A percentile compares a stretch with the other conserved stretches of the same genome.
These are phyloP conservation scores for sorghum (Sorghum bicolor) DNA, from an alignment of 176 grass and related monocot species.

Conservation along the genomic window Sorghum_bicolor_NCBIv3 NC_012870.2:60948001-60948500, in stretches of 20 bases:
- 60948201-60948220: not conserved
- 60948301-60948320: conserved; percentile 40
- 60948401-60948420: conserved; percentile 82
- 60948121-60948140: conserved; percentile 94
- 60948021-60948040: conserved; percentile 79
- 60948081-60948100: conserved; percentile 53
- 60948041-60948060: conserved; percentile 84
- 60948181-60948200: conserved; percentile 34
- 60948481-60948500: conserved; percentile 39
- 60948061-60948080: conserved; percentile 93
- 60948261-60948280: too few species aligned
- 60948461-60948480: conserved; percentile 57
- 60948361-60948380: conserved; percentile 44
- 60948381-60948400: conserved; percentile 78
- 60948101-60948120: conserved; percentile 90
- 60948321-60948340: conserved; percentile 45
- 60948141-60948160: conserved; percentile 86
- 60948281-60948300: conserved; percentile 18
- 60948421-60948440: conserved; percentile 76
- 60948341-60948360: conserved; percentile 72
- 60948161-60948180: conserved; percentile 72
- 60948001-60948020: conserved; percentile 64
- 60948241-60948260: not conserved
- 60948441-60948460: conserved; percentile 65
- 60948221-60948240: too few species aligned